These are phyloP conservation scores for Medakamo hakoo DNA, from an alignment of 139 green algal species.

Conservation along the genomic window DNA sequence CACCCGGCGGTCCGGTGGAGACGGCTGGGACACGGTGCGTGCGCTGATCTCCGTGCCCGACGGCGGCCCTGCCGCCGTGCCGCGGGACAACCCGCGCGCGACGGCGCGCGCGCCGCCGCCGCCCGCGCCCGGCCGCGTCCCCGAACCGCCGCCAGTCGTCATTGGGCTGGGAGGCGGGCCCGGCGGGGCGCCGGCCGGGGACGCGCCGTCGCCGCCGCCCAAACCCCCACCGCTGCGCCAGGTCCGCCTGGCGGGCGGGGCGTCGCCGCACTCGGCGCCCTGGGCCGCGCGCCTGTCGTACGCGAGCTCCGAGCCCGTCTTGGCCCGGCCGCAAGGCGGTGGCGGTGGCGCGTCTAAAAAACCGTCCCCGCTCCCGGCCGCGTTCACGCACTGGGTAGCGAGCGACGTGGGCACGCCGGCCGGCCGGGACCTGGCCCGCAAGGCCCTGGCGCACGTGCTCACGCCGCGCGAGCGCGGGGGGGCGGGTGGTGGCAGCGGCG, in stretches of 20 bases:
- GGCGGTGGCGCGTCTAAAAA: background rate
- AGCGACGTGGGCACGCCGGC: slow-evolving; percentile 23
- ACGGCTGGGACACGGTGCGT: no score
- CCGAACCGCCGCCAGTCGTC: background rate
- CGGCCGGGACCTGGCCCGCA: background rate
- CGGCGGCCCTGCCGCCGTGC: no score
- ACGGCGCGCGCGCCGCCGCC: background rate
- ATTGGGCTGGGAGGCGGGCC: background rate
- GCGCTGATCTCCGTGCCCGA: no score
- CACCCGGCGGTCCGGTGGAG: no score
- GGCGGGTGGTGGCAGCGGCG: background rate
- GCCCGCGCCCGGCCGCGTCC: background rate
- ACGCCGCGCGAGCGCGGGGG: background rate
- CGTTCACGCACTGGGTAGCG: slow-evolving; percentile 49
- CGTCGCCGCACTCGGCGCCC: background rate
- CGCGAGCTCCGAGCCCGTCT: slow-evolving; percentile 1
- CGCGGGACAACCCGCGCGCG: slow-evolving; percentile 23
- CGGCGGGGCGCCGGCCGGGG: background rate
- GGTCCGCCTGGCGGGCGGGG: slow-evolving; percentile 5
- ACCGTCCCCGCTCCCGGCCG: background rate
- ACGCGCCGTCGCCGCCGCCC: background rate
- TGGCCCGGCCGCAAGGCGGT: background rate
- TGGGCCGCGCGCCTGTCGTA: background rate
- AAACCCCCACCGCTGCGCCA: slow-evolving; percentile 5
- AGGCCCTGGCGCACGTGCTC: background rate